Evolutionary conservation across 2,329 filamentous ascomycete genomes (phyloP), one percentile per base, ranked within the genome.

Genomic region (Ophiocordyceps polyrhachis-furcata): DNA sequence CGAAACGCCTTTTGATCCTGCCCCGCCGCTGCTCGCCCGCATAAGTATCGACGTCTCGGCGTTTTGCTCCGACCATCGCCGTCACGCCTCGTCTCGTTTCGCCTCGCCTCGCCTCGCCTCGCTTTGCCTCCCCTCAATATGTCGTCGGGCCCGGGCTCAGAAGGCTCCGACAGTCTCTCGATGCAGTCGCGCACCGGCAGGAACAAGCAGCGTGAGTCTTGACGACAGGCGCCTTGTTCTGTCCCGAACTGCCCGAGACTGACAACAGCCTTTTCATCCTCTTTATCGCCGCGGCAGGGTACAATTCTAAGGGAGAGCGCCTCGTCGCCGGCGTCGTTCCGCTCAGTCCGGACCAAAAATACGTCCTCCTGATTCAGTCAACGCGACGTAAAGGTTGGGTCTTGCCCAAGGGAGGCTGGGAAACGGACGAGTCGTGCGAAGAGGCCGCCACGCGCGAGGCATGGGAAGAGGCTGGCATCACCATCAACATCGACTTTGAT

Each of bases 391-490:
- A 85, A 61, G 85, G 84, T 55, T 98, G 91, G 91, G 91, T 98
- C 40, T 72, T 98, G 47, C 91, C 91, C 48, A 98, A 98, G 62
- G 91, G 91, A 58, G 91, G 91, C 48, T 98, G 91, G 88, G 91
- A 98, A 63, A 81, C 79, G 31, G 91, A 98, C 63, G 91, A 98
- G 66, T 76, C 80, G 49, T 91, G 84, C 50, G 77, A 82, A 49
- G 76, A 89, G 60, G 84, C 91, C 46, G 91, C 91, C 46, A 64
- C 81, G 70, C 70, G 91, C 53, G 91, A 98, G 64, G 91, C 91
- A 49, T 96, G 91, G 91, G 91, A 96, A 67, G 91, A 96, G 67
- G 91, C 88, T 40, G 91, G 91, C 56, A 93, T 96, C 56, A 71
- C 83, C 55, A 83, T 89, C 62, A 81, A 76, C 47, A 80, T 95